These are phyloP conservation scores for Fusarium stilboides DNA, from an alignment of 2,329 filamentous ascomycete species.

Conservation along the genomic window DNA sequence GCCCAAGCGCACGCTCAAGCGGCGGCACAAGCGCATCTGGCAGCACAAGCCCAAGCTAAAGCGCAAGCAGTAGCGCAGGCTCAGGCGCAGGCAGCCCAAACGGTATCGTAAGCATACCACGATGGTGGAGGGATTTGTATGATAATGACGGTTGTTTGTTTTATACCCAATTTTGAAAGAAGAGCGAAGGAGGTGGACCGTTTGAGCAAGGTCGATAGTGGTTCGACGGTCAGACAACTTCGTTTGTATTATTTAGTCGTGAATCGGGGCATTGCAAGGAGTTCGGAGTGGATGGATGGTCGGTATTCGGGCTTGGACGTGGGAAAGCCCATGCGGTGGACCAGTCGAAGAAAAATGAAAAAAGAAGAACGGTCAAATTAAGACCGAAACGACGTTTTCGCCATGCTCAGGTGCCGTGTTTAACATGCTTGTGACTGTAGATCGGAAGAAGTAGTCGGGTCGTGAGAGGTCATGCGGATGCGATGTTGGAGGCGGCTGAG, in stretches of 20 bases:
- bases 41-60: conserved; percentile 46
- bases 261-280: conserved; percentile 56
- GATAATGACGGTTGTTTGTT: conserved; percentile 47
- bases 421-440: conserved; percentile 1
- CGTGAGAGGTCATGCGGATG: conserved; percentile 32
- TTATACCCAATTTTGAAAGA: conserved; percentile 49
- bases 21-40: conserved; percentile 50
- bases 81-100: conserved; percentile 41
- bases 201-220: conserved; percentile 21
- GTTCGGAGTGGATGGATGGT: conserved; percentile 53
- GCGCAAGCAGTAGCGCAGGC: conserved; percentile 42
- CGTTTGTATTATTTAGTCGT: conserved; percentile 49
- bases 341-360: conserved; percentile 46
- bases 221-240: conserved; percentile 11
- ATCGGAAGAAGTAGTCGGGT: neutral
- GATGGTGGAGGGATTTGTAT: conserved; percentile 41
- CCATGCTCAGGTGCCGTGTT: conserved; percentile 13
- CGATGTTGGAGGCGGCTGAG: conserved; percentile 34
- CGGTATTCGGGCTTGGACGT: conserved; percentile 48
- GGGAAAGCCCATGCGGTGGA: conserved; percentile 44
- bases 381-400: conserved; percentile 26
- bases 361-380: conserved; percentile 41
- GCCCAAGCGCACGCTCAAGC: conserved; percentile 49
- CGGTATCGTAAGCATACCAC: conserved; percentile 26
- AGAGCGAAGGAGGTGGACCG: conserved; percentile 25